A percentile compares a stretch with the other conserved stretches of the same genome.
These are phyloP conservation scores for Puccinia sorghi DNA, from an alignment of 1,284 basidiomycete species.

Conservation along the genomic window DNA sequence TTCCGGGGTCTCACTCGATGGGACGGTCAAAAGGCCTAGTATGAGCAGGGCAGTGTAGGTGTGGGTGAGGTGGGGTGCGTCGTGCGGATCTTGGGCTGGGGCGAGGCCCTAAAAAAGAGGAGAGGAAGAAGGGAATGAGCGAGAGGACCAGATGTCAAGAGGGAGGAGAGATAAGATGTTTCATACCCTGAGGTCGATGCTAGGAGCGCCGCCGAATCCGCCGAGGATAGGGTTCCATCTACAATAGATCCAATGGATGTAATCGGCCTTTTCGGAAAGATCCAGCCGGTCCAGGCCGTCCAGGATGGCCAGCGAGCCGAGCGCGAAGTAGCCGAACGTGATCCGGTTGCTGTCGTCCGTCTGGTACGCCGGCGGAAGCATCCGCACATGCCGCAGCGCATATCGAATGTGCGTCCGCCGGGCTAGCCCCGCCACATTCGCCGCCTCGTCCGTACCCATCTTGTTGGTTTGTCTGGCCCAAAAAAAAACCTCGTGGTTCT, in stretches of 20 bases:
- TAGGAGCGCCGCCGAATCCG: conserved; percentile 76
- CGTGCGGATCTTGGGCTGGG: conserved; percentile 62
- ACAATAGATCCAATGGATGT: conserved; percentile 83
- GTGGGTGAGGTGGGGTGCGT: conserved; percentile 70
- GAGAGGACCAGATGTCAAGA: conserved; percentile 20
- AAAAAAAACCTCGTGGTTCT: too few species aligned
- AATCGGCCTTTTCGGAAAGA: conserved; percentile 65
- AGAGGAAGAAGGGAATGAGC: not conserved
- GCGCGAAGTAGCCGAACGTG: conserved; percentile 79
- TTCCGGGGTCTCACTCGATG: conserved; percentile 67
- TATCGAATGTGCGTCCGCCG: conserved; percentile 42
- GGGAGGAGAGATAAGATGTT: not conserved
- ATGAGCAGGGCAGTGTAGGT: conserved; percentile 82
- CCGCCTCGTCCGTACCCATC: not conserved
- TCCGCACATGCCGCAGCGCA: conserved; percentile 30
- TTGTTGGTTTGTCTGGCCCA: not conserved
- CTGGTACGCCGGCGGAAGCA: conserved; percentile 46
- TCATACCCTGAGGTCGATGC: conserved; percentile 57
- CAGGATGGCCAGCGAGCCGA: conserved; percentile 75
- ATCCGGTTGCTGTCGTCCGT: conserved; percentile 62
- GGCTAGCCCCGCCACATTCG: not conserved
- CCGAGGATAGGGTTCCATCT: conserved; percentile 68
- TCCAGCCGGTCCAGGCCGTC: conserved; percentile 64
- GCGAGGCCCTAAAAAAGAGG: conserved; percentile 32
- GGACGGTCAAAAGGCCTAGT: conserved; percentile 68